Evolutionary conservation across 306 rosid genomes (phyloP).

Genomic region (Dalbergia cochinchinensis): DNA sequence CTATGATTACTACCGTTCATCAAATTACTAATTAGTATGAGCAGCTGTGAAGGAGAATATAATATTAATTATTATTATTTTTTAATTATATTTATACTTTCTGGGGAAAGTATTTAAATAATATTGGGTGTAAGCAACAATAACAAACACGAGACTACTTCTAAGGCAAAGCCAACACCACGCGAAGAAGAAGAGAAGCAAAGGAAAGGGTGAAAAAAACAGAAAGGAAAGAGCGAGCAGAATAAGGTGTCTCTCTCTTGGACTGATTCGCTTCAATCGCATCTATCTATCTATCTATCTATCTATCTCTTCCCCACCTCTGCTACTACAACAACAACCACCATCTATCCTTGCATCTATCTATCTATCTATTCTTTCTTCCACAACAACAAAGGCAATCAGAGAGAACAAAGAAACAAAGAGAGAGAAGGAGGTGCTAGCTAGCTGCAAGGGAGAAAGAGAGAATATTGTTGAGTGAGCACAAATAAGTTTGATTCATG

Average conservation of each 20-base stretch:
- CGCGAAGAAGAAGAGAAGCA: slow-evolving; percentile 58
- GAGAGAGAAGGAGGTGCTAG: slow-evolving; percentile 44
- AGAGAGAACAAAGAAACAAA: neutral
- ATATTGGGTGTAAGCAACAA: slow-evolving; percentile 14
- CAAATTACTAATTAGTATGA: neutral
- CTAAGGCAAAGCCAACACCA: slow-evolving; percentile 62
- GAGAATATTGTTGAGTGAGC: neutral
- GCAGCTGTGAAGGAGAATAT: too few relatives aligned
- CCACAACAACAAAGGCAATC: slow-evolving; percentile 4
- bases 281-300: slow-evolving; percentile 48
- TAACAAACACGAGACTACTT: slow-evolving; percentile 55
- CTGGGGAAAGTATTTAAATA: slow-evolving; percentile 39
- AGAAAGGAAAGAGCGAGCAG: slow-evolving; percentile 47
- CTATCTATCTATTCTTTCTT: slow-evolving; percentile 29
- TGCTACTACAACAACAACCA: neutral
- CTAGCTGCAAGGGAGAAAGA: neutral
- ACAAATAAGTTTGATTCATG: slow-evolving; percentile 48
- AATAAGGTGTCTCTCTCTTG: slow-evolving; percentile 74
- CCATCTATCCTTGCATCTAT: neutral
- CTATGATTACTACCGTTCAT: neutral
- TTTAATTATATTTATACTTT: neutral
- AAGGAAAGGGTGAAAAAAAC: neutral
- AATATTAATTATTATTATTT: too few relatives aligned
- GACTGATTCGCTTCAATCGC: slow-evolving; percentile 81
- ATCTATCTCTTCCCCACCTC: slow-evolving; percentile 34